Evolutionary conservation across 2,329 filamentous ascomycete species (phyloP).

Genomic region (Coniochaeta sp.): DNA sequence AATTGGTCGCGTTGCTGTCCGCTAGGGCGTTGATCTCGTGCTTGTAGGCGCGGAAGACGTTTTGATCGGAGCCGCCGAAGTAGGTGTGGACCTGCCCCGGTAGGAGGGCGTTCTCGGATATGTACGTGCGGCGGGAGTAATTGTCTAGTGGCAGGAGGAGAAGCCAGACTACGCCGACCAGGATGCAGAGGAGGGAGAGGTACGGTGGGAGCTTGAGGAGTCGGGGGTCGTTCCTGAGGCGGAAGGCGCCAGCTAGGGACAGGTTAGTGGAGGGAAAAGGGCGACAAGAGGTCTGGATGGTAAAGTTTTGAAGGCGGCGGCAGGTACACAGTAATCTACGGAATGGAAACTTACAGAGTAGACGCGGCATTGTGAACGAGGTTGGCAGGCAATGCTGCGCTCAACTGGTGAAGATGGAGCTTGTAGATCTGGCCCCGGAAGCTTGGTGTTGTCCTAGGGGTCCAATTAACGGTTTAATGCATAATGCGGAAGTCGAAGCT

Average conservation of each 20-base stretch:
- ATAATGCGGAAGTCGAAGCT: neutral
- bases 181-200: slow-evolving; percentile 74
- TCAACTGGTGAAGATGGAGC: neutral
- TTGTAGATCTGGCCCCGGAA: neutral
- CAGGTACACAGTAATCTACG: neutral
- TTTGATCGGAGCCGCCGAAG: slow-evolving; percentile 92
- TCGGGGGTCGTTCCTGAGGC: slow-evolving; percentile 71
- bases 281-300: neutral
- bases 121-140: slow-evolving; percentile 88
- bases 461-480: slow-evolving; percentile 1
- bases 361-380: slow-evolving; percentile 37
- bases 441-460: neutral
- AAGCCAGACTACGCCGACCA: slow-evolving; percentile 83
- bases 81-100: slow-evolving; percentile 97
- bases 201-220: slow-evolving; percentile 80
- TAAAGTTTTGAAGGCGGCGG: neutral
- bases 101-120: slow-evolving; percentile 93
- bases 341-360: slow-evolving; percentile 36
- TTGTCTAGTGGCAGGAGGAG: slow-evolving; percentile 82
- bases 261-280: neutral
- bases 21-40: slow-evolving; percentile 67
- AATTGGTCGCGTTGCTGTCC: slow-evolving; percentile 33
- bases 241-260: slow-evolving; percentile 49
- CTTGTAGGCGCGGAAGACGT: slow-evolving; percentile 84
- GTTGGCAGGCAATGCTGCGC: slow-evolving; percentile 1